These are phyloP conservation scores for Xylaria flabelliformis DNA, from an alignment of 495 filamentous ascomycete genomes.

Conservation along the genomic window DNA sequence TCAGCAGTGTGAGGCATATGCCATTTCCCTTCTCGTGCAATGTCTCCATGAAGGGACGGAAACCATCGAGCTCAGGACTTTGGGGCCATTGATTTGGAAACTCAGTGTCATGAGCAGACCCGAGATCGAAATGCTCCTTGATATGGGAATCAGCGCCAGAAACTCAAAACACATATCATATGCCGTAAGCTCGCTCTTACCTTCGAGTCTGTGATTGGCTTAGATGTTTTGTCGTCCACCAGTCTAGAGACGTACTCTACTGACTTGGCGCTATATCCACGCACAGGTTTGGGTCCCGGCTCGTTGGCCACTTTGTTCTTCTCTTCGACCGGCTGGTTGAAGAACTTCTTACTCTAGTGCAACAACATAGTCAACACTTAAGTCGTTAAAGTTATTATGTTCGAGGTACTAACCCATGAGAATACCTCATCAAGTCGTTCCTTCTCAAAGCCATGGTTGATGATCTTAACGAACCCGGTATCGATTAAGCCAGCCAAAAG, in stretches of 20 bases:
- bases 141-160: neutral
- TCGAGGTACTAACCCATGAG: neutral
- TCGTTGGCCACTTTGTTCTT: constrained; percentile 21
- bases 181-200: neutral
- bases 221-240: constrained; percentile 1
- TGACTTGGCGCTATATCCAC: constrained; percentile 17
- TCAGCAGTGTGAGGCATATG: constrained; percentile 31
- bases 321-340: constrained; percentile 13
- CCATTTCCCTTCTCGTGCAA: constrained; percentile 34
- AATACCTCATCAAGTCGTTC: constrained; percentile 25
- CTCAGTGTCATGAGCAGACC: constrained; percentile 31
- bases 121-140: constrained; percentile 44
- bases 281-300: constrained; percentile 21
- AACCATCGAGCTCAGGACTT: constrained; percentile 34
- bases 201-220: constrained; percentile 21
- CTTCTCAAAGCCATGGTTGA: constrained; percentile 33
- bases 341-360: constrained; percentile 23
- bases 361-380: neutral
- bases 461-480: constrained; percentile 37
- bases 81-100: constrained; percentile 44
- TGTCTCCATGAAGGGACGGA: constrained; percentile 39
- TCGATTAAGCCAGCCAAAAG: constrained; percentile 30
- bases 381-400: neutral
- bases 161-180: neutral
- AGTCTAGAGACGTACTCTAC: constrained; percentile 23